A percentile compares a stretch with the other conserved stretches of the same genome.
phyloP scores from a whole-genome alignment of 2,329 filamentous ascomycete genomes.

The Paraconiothyrium sp. region DNA sequence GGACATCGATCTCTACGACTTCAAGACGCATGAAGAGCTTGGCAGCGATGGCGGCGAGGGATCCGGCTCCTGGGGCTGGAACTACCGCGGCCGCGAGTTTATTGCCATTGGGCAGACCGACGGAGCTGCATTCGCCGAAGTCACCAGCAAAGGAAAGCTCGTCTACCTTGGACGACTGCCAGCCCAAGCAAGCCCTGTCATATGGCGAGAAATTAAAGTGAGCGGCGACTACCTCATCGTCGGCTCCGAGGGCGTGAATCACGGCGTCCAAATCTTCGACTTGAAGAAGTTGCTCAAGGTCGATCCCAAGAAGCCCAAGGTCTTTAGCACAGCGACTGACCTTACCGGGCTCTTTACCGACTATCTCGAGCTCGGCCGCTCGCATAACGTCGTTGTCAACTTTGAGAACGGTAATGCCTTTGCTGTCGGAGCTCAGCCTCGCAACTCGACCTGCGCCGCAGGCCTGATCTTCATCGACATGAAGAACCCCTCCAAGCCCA shows the following conservation, averaged over 20 bases:
- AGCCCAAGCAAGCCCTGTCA: constrained; percentile 54
- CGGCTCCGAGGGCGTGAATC: constrained; percentile 52
- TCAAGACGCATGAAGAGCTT: constrained; percentile 64
- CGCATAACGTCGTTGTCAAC: constrained; percentile 50
- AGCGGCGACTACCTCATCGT: constrained; percentile 53
- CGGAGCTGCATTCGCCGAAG: constrained; percentile 64
- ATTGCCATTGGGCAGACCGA: constrained; percentile 65
- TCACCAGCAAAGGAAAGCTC: constrained; percentile 60
- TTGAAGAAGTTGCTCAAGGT: constrained; percentile 55
- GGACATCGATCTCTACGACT: constrained; percentile 65
- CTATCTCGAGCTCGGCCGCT: constrained; percentile 33
- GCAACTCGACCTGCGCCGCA: constrained; percentile 55
- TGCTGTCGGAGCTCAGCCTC: constrained; percentile 44
- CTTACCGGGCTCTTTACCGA: constrained; percentile 39
- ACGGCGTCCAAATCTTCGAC: constrained; percentile 70
- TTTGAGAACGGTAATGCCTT: constrained; percentile 47
- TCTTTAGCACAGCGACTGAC: constrained; percentile 41
- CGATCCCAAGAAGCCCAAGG: constrained; percentile 42
- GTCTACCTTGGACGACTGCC: constrained; percentile 64
- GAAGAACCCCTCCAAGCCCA: constrained; percentile 57
- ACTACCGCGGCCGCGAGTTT: constrained; percentile 63
- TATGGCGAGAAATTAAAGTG: constrained; percentile 64
- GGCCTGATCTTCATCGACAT: constrained; percentile 69
- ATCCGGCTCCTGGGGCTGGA: constrained; percentile 64
- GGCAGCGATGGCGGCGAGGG: constrained; percentile 57